These are phyloP conservation scores for Maudiozyma humilis DNA, from an alignment of 1,139 yeast genomes.

Conservation along the genomic window DNA sequence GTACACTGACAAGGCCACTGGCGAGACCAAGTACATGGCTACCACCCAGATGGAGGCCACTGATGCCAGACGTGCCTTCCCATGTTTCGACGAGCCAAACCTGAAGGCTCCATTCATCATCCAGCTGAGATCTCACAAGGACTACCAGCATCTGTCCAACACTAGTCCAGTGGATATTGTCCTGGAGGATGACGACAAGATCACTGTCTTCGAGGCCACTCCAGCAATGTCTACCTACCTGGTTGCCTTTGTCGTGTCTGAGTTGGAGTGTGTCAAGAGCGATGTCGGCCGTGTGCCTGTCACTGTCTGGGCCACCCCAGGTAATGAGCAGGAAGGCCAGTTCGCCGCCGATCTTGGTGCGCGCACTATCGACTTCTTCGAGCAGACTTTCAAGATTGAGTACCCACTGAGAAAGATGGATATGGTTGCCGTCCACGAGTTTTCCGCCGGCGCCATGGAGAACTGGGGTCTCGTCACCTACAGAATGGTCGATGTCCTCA, in stretches of 20 bases:
- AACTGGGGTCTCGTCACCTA: slow-evolving; percentile 73
- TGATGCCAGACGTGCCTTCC: slow-evolving; percentile 85
- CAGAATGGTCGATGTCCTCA: slow-evolving; percentile 59
- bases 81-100: slow-evolving; percentile 83
- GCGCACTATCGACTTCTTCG: slow-evolving; percentile 58
- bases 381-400: slow-evolving; percentile 53
- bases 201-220: slow-evolving; percentile 46
- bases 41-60: slow-evolving; percentile 88
- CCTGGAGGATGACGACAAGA: slow-evolving; percentile 42
- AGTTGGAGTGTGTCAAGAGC: slow-evolving; percentile 60
- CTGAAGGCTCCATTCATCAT: slow-evolving; percentile 72
- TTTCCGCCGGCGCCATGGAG: slow-evolving; percentile 77
- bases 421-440: slow-evolving; percentile 66
- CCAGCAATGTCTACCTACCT: slow-evolving; percentile 71
- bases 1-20: slow-evolving; percentile 43
- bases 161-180: slow-evolving; percentile 58
- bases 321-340: slow-evolving; percentile 53
- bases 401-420: slow-evolving; percentile 71
- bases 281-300: slow-evolving; percentile 43
- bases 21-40: slow-evolving; percentile 57
- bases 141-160: slow-evolving; percentile 65
- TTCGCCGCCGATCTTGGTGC: slow-evolving; percentile 62
- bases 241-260: slow-evolving; percentile 73
- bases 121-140: slow-evolving; percentile 49
- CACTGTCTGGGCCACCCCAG: slow-evolving; percentile 63